These are phyloP conservation scores for Dothideomycetes sp. DNA, from an alignment of 2,329 filamentous ascomycete species.

Conservation along the genomic window DNA sequence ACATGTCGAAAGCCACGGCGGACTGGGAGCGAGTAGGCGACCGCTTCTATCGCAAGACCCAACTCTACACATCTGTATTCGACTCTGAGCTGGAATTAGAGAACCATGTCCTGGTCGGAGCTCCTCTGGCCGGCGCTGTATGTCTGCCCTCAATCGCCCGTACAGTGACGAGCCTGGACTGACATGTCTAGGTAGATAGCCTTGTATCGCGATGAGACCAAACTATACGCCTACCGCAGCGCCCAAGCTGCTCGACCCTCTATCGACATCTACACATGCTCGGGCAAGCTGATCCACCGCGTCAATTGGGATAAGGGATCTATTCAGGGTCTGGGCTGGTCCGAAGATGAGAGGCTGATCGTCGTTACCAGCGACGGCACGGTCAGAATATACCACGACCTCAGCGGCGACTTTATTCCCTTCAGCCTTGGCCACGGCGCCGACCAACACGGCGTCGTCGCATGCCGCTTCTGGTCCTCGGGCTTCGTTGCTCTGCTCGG, in stretches of 20 bases:
- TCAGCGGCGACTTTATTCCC: conserved; percentile 92
- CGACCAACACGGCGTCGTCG: conserved; percentile 76
- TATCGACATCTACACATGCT: conserved; percentile 90
- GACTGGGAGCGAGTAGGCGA: conserved; percentile 93
- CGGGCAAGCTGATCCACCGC: conserved; percentile 75
- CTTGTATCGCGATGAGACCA: conserved; percentile 78
- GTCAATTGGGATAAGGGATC: conserved; percentile 85
- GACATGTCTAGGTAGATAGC: conserved; percentile 48
- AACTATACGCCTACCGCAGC: conserved; percentile 69
- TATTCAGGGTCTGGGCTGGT: conserved; percentile 89
- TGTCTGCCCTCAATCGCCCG: conserved; percentile 55
- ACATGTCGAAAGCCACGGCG: conserved; percentile 58
- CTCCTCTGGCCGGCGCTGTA: conserved; percentile 86
- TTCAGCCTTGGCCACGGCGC: conserved; percentile 84
- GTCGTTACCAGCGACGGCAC: conserved; percentile 84
- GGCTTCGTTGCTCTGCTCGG: conserved; percentile 89
- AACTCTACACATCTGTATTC: conserved; percentile 88
- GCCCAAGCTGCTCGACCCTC: conserved; percentile 64
- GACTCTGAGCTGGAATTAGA: conserved; percentile 89
- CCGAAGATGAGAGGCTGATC: conserved; percentile 84
- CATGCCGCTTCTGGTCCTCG: conserved; percentile 83
- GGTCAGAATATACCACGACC: conserved; percentile 78
- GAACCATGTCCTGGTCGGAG: conserved; percentile 84
- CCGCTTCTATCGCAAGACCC: conserved; percentile 89
- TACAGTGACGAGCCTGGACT: conserved; percentile 14